phyloP scores from a whole-genome alignment of 768 basidiomycete species.

The Boletus tomentosulus region DNA sequence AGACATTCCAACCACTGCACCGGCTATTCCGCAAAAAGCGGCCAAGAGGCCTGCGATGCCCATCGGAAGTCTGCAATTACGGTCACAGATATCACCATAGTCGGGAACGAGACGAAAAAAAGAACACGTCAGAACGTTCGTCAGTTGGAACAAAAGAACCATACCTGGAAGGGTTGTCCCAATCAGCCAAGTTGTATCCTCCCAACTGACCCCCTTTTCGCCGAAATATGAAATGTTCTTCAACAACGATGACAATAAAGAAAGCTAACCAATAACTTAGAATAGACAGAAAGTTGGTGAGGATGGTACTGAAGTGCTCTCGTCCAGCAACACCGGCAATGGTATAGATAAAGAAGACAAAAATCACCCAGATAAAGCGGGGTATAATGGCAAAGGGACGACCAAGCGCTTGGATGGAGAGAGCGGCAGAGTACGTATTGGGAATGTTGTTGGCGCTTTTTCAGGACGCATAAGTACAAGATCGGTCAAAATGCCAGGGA shows the following conservation, averaged over 20 bases:
- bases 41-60: slow-evolving; percentile 48
- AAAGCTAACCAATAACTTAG: slow-evolving; percentile 46
- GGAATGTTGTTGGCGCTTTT: slow-evolving; percentile 38
- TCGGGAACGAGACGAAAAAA: neutral
- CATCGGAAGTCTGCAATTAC: slow-evolving; percentile 36
- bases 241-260: slow-evolving; percentile 42
- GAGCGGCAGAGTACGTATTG: slow-evolving; percentile 44
- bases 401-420: slow-evolving; percentile 43
- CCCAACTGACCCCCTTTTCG: slow-evolving; percentile 36
- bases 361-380: slow-evolving; percentile 43
- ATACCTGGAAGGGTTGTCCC: slow-evolving; percentile 39
- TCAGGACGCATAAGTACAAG: neutral
- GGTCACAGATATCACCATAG: neutral
- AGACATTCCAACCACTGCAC: slow-evolving; percentile 52
- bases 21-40: slow-evolving; percentile 42
- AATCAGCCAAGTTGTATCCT: slow-evolving; percentile 50
- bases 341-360: slow-evolving; percentile 38
- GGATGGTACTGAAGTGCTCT: slow-evolving; percentile 41
- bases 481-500: neutral
- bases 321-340: slow-evolving; percentile 40
- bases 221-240: slow-evolving; percentile 48
- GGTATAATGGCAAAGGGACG: slow-evolving; percentile 42
- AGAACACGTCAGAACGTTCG: neutral
- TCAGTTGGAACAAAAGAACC: slow-evolving; percentile 3
- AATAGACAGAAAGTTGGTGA: slow-evolving; percentile 41